Percentiles rank a stretch among this genome's conserved stretches.
Conservation (phyloP, 2,329 filamentous ascomycete species). For the Pestalotiopsis sp. region DNA sequence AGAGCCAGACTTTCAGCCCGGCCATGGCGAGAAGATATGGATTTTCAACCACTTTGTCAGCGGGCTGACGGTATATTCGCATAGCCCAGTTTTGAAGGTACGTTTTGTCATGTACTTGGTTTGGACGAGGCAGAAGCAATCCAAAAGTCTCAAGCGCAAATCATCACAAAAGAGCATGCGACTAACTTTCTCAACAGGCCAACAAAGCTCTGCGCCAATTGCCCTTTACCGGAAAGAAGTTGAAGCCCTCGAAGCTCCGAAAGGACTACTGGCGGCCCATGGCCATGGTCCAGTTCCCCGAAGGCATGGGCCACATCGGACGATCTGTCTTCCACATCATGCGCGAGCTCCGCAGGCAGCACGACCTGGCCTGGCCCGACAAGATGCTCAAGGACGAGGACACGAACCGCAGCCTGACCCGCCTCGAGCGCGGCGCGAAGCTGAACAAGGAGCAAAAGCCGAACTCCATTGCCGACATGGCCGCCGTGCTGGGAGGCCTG, state of each 20-base stretch:
- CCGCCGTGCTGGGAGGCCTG: constrained; percentile 55
- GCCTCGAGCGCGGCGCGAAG: constrained; percentile 48
- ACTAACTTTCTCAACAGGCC: constrained; percentile 19
- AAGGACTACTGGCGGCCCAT: constrained; percentile 70
- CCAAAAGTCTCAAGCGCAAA: background rate
- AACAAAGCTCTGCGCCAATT: constrained; percentile 28
- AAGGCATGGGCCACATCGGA: constrained; percentile 54
- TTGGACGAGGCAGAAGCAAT: background rate
- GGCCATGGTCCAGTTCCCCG: constrained; percentile 60
- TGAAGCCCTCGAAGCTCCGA: constrained; percentile 62
- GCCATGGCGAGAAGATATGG: constrained; percentile 62
- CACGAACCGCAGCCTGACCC: constrained; percentile 35
- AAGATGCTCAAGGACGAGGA: constrained; percentile 43
- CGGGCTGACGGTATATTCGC: constrained; percentile 57
- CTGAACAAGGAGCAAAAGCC: constrained; percentile 61
- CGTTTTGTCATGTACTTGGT: constrained; percentile 16
- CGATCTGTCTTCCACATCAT: constrained; percentile 64
- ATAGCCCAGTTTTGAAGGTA: constrained; percentile 48
- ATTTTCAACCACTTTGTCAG: constrained; percentile 53
- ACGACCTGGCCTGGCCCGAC: constrained; percentile 64
- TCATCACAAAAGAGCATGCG: background rate
- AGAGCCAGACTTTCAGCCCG: constrained; percentile 29
- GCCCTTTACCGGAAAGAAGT: constrained; percentile 70
- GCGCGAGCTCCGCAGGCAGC: constrained; percentile 64
- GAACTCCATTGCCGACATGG: constrained; percentile 66